Base-by-base conservation (phyloP, 352 stramenopile genomes). In the Peronospora belbahrii region DNA sequence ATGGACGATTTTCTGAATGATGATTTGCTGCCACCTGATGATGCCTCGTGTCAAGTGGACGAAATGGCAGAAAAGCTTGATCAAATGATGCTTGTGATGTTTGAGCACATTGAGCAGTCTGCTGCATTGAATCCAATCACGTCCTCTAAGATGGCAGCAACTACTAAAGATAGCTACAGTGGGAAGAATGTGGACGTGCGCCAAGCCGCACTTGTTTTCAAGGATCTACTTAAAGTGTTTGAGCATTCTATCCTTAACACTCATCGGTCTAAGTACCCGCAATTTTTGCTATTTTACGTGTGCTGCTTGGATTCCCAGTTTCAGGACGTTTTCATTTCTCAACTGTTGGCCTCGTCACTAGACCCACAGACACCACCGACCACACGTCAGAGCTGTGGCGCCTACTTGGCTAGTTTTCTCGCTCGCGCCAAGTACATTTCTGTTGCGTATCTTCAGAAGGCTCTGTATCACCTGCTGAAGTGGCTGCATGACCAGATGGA, bases 361-460 rank as follows among this genome's bases (percentile, higher is more conserved):
- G 82, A 93, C 30, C 59, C 79, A 8, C 88, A 95, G 38, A 83
- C 60, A 48, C 85, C 93, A 6, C 79, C 88, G 9, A 80, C 92
- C 27, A 95, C 88, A 23, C 79, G 87, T 15, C 94, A 97, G 65
- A 97, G 83, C 51, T 94, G 88, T 48, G 86, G 88, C 11, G 96
- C 90, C 20, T 98, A 98, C 61, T 67, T 98, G 18, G 95, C 94
- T 15, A 98, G 92, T 19, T 98, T 98, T 54, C 69, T 99, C 11
- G 95, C 88, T 42, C 80, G 95, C 20, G 88, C 92, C 20, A 96
- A 89, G 40, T 98, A 96, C 67, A 88, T 98, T 32, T 84, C 78
- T 19, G 65, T 95, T 6, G 83, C 87, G 17, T 96, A 96, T 23
- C 78, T 98, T 17, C 91, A 95, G 46, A 94, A 96, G 52, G 77